Evolutionary conservation across 2,329 filamentous ascomycete genomes (phyloP).

Genomic region (Colletotrichum karsti): DNA sequence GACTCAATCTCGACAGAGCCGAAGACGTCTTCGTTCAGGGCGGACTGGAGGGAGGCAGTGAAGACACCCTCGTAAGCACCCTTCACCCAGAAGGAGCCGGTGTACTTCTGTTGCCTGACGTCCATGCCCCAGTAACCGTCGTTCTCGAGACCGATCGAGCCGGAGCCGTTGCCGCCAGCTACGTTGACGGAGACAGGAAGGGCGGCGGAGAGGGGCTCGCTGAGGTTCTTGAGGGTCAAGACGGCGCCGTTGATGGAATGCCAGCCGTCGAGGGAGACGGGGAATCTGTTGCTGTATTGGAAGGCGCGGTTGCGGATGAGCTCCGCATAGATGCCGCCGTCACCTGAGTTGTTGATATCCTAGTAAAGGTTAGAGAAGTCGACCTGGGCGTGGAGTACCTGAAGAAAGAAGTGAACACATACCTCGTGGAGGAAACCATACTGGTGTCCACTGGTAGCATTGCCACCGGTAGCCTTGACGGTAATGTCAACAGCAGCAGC

Average conservation of each 20-base stretch:
- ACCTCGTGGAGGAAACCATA: slow-evolving; percentile 57
- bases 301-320: slow-evolving; percentile 77
- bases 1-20: slow-evolving; percentile 56
- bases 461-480: slow-evolving; percentile 47
- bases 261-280: slow-evolving; percentile 56
- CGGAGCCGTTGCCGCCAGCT: slow-evolving; percentile 36
- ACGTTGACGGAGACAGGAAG: slow-evolving; percentile 62
- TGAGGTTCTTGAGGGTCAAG: slow-evolving; percentile 55
- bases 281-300: slow-evolving; percentile 58
- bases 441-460: slow-evolving; percentile 52
- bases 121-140: slow-evolving; percentile 67
- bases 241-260: slow-evolving; percentile 49
- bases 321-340: slow-evolving; percentile 78
- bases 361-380: slow-evolving; percentile 32
- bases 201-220: slow-evolving; percentile 58
- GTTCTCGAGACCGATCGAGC: slow-evolving; percentile 57
- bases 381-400: background rate
- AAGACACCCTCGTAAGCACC: slow-evolving; percentile 57
- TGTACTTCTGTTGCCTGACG: slow-evolving; percentile 55
- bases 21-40: slow-evolving; percentile 53
- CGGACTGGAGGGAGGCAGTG: slow-evolving; percentile 55
- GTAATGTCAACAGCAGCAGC: slow-evolving; percentile 50
- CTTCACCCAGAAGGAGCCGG: slow-evolving; percentile 61
- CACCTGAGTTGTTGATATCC: slow-evolving; percentile 75
- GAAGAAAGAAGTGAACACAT: background rate